These are phyloP conservation scores for Babesia caballi DNA, from an alignment of 169 alveolate species.

Conservation along the genomic window DNA sequence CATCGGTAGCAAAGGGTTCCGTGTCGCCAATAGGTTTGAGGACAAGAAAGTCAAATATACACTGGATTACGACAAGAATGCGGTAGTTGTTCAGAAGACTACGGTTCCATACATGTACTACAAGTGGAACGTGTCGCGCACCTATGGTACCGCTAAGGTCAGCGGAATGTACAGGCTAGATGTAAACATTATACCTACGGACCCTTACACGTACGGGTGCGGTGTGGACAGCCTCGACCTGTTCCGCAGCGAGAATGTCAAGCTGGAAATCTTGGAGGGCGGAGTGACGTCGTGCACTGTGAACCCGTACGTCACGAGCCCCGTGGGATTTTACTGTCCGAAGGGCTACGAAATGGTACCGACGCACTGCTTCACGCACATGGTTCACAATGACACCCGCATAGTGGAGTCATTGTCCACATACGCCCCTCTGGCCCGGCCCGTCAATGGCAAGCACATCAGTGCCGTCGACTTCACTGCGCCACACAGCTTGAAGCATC, in stretches of 20 bases:
- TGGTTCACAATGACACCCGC: neutral
- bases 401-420: neutral
- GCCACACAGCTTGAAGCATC: neutral
- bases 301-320: constrained; percentile 17
- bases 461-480: neutral
- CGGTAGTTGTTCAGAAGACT: constrained; percentile 25
- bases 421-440: constrained; percentile 2
- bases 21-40: too few species aligned
- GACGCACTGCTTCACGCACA: constrained; percentile 32
- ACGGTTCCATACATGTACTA: neutral
- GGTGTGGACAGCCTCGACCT: constrained; percentile 30
- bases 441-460: neutral
- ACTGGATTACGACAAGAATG: constrained; percentile 18
- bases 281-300: constrained; percentile 18
- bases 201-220: constrained; percentile 63
- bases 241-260: neutral
- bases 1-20: too few species aligned
- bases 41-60: neutral
- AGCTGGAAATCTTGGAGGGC: neutral
- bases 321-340: constrained; percentile 64
- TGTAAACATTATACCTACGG: constrained; percentile 27
- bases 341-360: constrained; percentile 38
- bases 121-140: neutral
- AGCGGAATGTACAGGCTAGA: neutral
- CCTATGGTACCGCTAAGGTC: neutral